Conservation (phyloP, 495 filamentous ascomycete species). For the Penicillium alfredii region DNA sequence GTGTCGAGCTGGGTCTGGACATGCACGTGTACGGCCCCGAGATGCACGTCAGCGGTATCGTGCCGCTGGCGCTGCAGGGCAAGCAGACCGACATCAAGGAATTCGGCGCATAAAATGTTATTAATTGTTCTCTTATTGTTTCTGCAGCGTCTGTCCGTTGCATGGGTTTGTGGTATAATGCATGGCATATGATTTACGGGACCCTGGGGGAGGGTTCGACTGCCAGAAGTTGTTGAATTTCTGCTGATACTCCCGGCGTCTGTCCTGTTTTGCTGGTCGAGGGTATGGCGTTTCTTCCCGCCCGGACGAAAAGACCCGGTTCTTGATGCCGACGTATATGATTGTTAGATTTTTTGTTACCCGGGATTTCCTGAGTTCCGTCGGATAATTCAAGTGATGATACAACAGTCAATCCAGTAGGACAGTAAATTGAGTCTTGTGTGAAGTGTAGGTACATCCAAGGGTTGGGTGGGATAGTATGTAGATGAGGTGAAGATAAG, state of each 20-base stretch:
- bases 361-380: constrained; percentile 25
- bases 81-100: constrained; percentile 52
- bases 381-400: constrained; percentile 31
- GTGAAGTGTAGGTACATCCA: background rate
- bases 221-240: no score
- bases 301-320: constrained; percentile 27
- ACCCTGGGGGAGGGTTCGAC: constrained; percentile 7
- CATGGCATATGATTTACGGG: constrained; percentile 43
- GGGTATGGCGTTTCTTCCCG: constrained; percentile 30
- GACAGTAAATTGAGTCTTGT: no score
- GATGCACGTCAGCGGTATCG: constrained; percentile 77
- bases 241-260: constrained; percentile 11
- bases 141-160: constrained; percentile 35
- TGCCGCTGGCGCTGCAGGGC: constrained; percentile 58
- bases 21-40: constrained; percentile 98
- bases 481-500: no score
- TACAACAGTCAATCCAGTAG: no score
- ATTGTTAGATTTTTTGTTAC: constrained; percentile 29
- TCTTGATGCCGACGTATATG: constrained; percentile 30
- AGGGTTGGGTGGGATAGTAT: no score
- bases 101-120: constrained; percentile 39
- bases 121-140: constrained; percentile 17
- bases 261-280: constrained; percentile 15
- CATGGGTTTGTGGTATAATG: constrained; percentile 40
- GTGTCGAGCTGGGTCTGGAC: constrained; percentile 82